Percentiles rank a stretch among this genome's conserved stretches.
These are phyloP conservation scores for Potentilla sterilis DNA, from an alignment of 306 rosid genomes.

Conservation along the genomic window DNA sequence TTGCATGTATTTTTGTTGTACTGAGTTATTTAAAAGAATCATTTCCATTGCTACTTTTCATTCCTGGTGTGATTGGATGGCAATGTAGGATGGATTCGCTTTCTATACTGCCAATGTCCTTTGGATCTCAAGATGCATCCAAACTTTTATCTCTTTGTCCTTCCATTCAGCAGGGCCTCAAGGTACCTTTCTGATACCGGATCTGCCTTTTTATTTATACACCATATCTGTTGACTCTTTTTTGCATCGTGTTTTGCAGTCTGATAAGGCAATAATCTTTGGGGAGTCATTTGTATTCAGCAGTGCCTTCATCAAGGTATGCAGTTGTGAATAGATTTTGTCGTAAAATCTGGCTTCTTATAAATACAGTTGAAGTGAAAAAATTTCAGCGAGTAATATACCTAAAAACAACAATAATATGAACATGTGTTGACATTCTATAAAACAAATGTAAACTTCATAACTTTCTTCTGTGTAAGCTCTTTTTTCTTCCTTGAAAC, in stretches of 20 bases:
- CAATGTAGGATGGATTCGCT: conserved; percentile 86
- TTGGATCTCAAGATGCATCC: conserved; percentile 87
- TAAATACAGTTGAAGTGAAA: background rate
- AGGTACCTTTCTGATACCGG: conserved; percentile 51
- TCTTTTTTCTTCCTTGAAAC: conserved; percentile 3
- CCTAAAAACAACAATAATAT: background rate
- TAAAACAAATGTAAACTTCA: background rate
- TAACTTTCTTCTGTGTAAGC: background rate
- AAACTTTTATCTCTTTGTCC: conserved; percentile 75
- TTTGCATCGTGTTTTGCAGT: conserved; percentile 54
- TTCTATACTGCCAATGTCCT: conserved; percentile 79
- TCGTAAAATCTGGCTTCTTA: background rate
- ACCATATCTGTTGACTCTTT: conserved; percentile 19
- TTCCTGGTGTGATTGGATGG: conserved; percentile 14
- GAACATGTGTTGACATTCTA: background rate
- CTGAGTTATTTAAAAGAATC: conserved; percentile 6
- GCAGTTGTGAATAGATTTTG: background rate
- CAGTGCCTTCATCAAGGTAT: conserved; percentile 78
- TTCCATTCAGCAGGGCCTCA: conserved; percentile 74
- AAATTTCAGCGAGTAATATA: background rate
- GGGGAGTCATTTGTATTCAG: conserved; percentile 82
- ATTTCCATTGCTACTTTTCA: conserved; percentile 7
- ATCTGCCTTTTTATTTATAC: conserved; percentile 20
- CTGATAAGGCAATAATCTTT: conserved; percentile 70
- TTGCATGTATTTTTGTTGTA: conserved; percentile 1